Evolutionary conservation across 1,284 basidiomycete species (phyloP), one percentile per base, ranked within the genome.

Genomic region (Pyrrhoderma lamaoense): DNA sequence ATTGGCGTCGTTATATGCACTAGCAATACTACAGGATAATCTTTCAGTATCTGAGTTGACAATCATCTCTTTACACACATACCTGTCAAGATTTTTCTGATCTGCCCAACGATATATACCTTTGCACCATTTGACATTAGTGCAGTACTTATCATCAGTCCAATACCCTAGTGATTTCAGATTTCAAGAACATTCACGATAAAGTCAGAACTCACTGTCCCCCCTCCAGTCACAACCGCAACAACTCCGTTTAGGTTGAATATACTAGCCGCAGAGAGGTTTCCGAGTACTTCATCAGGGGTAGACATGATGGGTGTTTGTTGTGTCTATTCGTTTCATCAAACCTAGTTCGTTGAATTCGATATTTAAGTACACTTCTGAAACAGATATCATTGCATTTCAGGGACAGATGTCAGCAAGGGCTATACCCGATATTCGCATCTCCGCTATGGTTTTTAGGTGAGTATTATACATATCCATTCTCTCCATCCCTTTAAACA

Each of bases 61-160:
- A 42, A n/a, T n/a, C 8, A 23, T 37, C 5, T 40, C n/a, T n/a
- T n/a, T n/a, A n/a, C n/a, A n/a, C n/a, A 56, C 60, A 23, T 21
- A 68, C 66, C 47, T 59, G 47, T 76, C 72, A 4, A 77, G 62
- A 14, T 70, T 69, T 9, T 58, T 64, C 55, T 75, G 72, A 13
- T 65, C 66, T 0, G 72, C 0, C 74, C 74, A 35, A 75, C 68
- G 48, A 75, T 73, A 48, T 73, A 76, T 1, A 76, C 74, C 0
- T 64, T 72, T 0, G 74, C 74, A 3, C 74, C 74, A 50, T 77
- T 77, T 1, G 72, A 69, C n/a, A 74, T 58, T 3, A 77, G 59
- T 1, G 73, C 70, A 3, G 68, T 67, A 44, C 64, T 67, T 25
- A 75, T 73, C 70, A 76, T 75, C 22, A 74, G 55, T 1, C 74